These are phyloP conservation scores for Glycine soja DNA, from an alignment of 306 rosid species.

Conservation along the genomic window DNA sequence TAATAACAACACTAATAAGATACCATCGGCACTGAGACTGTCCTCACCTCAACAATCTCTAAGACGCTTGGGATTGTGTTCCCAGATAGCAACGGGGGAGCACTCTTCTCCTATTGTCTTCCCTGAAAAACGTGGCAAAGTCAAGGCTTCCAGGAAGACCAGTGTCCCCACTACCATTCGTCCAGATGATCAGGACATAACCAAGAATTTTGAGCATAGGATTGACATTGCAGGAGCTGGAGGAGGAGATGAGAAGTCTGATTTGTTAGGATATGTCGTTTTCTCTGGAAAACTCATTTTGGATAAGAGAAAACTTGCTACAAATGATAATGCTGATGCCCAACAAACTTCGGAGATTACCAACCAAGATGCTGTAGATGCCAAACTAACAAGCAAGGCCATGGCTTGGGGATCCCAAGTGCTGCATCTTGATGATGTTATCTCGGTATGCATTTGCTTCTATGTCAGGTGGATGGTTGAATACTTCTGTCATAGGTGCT, in stretches of 20 bases:
- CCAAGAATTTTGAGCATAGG: constrained; percentile 80
- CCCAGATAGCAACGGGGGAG: constrained; percentile 90
- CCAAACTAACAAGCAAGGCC: constrained; percentile 89
- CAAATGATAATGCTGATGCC: constrained; percentile 49
- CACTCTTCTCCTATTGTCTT: constrained; percentile 91
- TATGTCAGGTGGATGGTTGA: constrained; percentile 43
- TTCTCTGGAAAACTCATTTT: constrained; percentile 78
- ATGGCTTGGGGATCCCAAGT: constrained; percentile 83
- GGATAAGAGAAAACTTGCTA: constrained; percentile 69
- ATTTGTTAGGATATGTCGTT: constrained; percentile 83
- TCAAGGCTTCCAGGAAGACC: constrained; percentile 64
- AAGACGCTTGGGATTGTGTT: constrained; percentile 87
- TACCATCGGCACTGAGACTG: constrained; percentile 61
- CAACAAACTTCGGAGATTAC: constrained; percentile 58
- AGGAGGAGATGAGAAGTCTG: constrained; percentile 90
- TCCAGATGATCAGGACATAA: constrained; percentile 57
- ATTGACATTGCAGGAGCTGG: constrained; percentile 72
- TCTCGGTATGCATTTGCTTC: constrained; percentile 76
- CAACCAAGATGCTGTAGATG: constrained; percentile 69
- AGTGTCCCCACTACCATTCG: constrained; percentile 44
- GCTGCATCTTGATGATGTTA: constrained; percentile 80
- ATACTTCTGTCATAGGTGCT: constrained; percentile 37
- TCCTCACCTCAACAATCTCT: constrained; percentile 78
- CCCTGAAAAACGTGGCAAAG: constrained; percentile 88
- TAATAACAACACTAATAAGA: constrained; percentile 48